phyloP scores from a whole-genome alignment of 345 rosid genomes.

The Bruguiera sexangula region DNA sequence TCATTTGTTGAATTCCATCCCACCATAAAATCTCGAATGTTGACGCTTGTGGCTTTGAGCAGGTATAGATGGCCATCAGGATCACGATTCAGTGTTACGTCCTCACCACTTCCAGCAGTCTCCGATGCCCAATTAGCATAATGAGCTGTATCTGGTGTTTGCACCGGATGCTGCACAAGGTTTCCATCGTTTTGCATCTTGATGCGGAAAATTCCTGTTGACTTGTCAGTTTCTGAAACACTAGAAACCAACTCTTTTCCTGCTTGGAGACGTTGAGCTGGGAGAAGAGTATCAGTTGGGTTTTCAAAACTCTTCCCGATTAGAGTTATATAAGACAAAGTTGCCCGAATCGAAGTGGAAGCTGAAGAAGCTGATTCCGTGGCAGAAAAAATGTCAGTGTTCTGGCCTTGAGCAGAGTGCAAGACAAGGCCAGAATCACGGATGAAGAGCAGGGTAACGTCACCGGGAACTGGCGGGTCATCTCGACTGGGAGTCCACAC shows the following conservation, averaged over 20 bases:
- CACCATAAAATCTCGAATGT: neutral
- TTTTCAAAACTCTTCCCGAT: no score
- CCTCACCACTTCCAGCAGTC: neutral
- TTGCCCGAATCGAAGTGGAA: constrained; percentile 23
- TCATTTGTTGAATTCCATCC: neutral
- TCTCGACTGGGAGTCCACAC: constrained; percentile 20
- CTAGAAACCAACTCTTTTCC: constrained; percentile 13
- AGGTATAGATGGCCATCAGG: constrained; percentile 21
- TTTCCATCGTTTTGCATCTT: constrained; percentile 24
- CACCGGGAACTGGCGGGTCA: constrained; percentile 9
- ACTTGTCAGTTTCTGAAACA: constrained; percentile 14
- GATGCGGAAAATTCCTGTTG: constrained; percentile 16
- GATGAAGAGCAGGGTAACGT: constrained; percentile 15
- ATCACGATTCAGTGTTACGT: constrained; percentile 21
- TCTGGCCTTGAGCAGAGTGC: neutral
- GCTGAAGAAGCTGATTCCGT: constrained; percentile 10
- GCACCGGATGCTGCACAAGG: constrained; percentile 24
- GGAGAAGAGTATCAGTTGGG: constrained; percentile 25
- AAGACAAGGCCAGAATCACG: constrained; percentile 6
- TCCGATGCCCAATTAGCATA: constrained; percentile 10
- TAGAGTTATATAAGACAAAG: no score
- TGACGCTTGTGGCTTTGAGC: neutral
- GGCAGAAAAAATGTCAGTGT: neutral
- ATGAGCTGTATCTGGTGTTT: neutral
- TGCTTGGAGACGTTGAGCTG: constrained; percentile 12